These are phyloP conservation scores for Grigorovia transvaalensis DNA, from an alignment of 805 yeast species.

Conservation along the genomic window DNA sequence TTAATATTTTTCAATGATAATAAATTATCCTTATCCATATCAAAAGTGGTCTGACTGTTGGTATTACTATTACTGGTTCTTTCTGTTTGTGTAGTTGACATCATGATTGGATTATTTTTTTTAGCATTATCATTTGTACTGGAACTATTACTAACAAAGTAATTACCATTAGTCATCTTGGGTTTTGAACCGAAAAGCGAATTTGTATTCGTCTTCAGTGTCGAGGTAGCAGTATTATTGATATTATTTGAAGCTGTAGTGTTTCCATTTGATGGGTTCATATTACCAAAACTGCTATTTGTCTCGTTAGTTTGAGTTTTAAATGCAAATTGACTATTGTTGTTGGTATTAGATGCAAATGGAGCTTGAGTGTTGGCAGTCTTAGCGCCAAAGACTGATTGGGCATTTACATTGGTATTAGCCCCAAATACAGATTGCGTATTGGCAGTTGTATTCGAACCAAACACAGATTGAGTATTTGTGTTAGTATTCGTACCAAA, in stretches of 20 bases:
- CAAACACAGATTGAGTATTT: conserved; percentile 5
- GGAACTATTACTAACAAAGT: background rate
- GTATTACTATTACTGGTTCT: background rate
- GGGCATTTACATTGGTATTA: conserved; percentile 3
- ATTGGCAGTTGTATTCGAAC: conserved; percentile 3
- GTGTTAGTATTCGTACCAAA: conserved; percentile 19
- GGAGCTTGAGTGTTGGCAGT: background rate
- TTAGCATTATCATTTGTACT: background rate
- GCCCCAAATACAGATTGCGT: background rate
- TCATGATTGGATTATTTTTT: background rate
- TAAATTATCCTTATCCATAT: background rate
- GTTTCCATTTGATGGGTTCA: conserved; percentile 1
- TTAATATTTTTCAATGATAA: conserved; percentile 31
- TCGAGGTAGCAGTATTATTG: background rate
- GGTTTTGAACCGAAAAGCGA: conserved; percentile 4
- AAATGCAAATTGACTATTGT: conserved; percentile 14
- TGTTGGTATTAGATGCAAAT: background rate
- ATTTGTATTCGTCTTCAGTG: conserved; percentile 2
- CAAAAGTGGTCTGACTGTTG: background rate
- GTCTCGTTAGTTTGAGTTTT: conserved; percentile 8
- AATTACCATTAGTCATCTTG: background rate
- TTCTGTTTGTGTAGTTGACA: background rate
- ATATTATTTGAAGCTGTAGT: conserved; percentile 1
- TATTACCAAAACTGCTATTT: conserved; percentile 2
- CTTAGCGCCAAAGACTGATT: background rate